Conservation (phyloP, 2,329 filamentous ascomycete genomes). For the Clonostachys rhizophaga region DNA sequence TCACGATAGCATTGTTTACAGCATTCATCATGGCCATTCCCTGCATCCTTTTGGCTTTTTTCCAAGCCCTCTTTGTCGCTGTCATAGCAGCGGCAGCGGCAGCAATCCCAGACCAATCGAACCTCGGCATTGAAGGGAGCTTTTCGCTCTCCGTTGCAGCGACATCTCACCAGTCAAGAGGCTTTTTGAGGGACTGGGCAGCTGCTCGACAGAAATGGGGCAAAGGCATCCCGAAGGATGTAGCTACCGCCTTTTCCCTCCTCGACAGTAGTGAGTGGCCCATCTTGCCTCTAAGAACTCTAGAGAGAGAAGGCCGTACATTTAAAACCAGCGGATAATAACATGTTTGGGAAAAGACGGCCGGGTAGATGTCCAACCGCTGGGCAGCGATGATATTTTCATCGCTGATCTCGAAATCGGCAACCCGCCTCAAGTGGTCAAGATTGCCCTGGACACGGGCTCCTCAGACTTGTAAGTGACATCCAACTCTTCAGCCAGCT, state of each 20-base stretch:
- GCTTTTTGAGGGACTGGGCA: constrained; percentile 25
- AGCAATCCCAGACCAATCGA: no score
- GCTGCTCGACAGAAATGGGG: constrained; percentile 27
- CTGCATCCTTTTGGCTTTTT: no score
- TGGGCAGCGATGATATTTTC: constrained; percentile 35
- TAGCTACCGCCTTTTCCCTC: constrained; percentile 16
- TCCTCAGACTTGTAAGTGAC: constrained; percentile 57
- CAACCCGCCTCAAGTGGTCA: constrained; percentile 39
- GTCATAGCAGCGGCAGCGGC: no score
- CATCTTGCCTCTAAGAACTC: neutral
- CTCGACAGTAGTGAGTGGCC: constrained; percentile 16
- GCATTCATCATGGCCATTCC: no score
- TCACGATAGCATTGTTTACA: no score
- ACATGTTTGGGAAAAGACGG: constrained; percentile 15
- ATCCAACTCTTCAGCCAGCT: neutral
- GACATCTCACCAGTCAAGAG: constrained; percentile 10
- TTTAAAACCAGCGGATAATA: neutral
- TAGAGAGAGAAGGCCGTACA: neutral
- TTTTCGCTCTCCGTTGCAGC: constrained; percentile 21
- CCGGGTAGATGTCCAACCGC: constrained; percentile 23
- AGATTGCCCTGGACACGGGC: constrained; percentile 47
- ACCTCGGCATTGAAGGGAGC: neutral
- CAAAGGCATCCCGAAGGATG: constrained; percentile 9
- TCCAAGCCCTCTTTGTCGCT: no score
- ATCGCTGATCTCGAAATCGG: constrained; percentile 39